Base-by-base conservation (phyloP, 75 land plant species). In the Azolla pinnata region DNA sequence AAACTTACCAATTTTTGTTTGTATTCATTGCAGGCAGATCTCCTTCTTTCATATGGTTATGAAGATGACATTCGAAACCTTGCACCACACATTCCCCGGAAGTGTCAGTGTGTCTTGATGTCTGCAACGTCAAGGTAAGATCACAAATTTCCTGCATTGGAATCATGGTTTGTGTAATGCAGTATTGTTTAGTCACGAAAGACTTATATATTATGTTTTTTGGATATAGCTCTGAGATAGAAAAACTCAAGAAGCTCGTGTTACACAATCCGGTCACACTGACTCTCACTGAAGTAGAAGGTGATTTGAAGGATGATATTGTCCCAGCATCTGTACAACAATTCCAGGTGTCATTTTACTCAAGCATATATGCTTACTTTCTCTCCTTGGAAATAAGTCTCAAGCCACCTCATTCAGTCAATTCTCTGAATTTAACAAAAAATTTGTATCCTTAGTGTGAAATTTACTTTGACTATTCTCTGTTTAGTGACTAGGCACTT, bases 21-120 rank as follows among this genome's bases (percentile, higher is more conserved):
- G 42, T 38, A n/a, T 46, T 46, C 23, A 46, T 17, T 74, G 26
- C 74, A 85, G 93, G 97, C 90, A 48, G 98, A 93, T 75, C 81
- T 93, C 32, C 77, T 93, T 29, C 54, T 93, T 60, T 79, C 87
- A 38, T 89, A 81, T 79, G 98, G 98, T 1, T 93, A 85, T 72
- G 98, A 88, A 73, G 81, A 85, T 59, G 98, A 93, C 62, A 46
- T 93, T 40, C 81, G 80, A 75, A 67, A 75, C 27, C 74, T 93
- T 29, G 73, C 79, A 1, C 64, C 85, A 30, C 78, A 85, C 61
- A 62, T 93, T 30, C 90, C 96, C 10, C 78, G 75, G 17, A 75
- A 75, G 23, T 93, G 98, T 58, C 98, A 93, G 62, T 83, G 90
- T 63, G 72, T 93, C 62, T 80, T 93, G 16, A 93, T 93, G 96